A percentile compares a stretch with the other conserved stretches of the same genome.
Conservation (phyloP, 164 flowering plant species). For the Sextonia rubra region DNA sequence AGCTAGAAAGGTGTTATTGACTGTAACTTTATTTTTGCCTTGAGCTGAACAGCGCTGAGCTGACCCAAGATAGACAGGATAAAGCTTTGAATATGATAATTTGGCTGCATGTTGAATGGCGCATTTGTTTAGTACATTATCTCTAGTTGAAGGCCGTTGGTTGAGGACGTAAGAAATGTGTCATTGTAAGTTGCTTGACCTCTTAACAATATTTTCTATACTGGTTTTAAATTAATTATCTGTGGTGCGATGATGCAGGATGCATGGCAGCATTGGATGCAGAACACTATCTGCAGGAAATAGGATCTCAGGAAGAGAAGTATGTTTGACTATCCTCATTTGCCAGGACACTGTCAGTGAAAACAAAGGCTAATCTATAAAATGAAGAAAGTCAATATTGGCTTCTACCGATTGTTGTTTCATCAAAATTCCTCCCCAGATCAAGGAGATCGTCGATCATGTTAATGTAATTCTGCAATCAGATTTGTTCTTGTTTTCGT, state of each 20-base stretch:
- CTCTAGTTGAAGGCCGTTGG: neutral
- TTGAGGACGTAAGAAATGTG: neutral
- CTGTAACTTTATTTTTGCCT: too few relatives aligned
- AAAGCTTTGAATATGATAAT: too few relatives aligned
- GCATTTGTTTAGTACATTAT: neutral
- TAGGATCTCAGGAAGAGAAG: constrained; percentile 71
- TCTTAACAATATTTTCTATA: neutral
- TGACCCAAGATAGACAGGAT: too few relatives aligned
- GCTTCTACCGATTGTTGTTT: neutral
- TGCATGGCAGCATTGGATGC: constrained; percentile 98
- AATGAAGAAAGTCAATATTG: neutral
- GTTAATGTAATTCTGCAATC: neutral
- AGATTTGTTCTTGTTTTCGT: too few relatives aligned
- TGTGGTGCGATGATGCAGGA: constrained; percentile 38
- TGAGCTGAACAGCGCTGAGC: too few relatives aligned
- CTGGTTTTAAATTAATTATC: neutral
- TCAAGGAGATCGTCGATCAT: neutral
- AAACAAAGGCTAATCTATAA: neutral
- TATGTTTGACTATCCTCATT: constrained; percentile 44
- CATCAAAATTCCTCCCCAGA: too few relatives aligned
- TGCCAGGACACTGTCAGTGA: neutral
- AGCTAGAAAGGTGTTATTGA: too few relatives aligned
- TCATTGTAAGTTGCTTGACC: neutral
- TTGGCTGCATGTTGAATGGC: neutral
- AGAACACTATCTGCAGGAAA: constrained; percentile 91